Percentiles rank a stretch among this genome's conserved stretches.
phyloP scores from a whole-genome alignment of 495 filamentous ascomycete genomes.

The Penicillium roqueforti region DNA sequence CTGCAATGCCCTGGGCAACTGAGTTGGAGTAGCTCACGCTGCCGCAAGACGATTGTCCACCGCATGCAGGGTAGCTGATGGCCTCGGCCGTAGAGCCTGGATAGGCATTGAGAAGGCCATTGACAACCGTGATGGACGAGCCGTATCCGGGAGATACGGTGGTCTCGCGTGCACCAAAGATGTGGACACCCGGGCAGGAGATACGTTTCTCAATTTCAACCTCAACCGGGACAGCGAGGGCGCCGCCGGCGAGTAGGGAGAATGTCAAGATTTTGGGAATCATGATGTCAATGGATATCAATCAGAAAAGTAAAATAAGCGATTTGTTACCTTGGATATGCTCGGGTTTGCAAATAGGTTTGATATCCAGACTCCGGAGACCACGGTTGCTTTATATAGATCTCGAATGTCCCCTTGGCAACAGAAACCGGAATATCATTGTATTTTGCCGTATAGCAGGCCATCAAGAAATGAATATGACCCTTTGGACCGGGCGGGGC shows the following conservation, averaged over 20 bases:
- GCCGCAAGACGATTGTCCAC: conserved; percentile 48
- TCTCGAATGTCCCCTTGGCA: background rate
- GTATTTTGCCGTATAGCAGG: background rate
- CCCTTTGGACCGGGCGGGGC: conserved; percentile 2
- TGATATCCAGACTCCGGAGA: background rate
- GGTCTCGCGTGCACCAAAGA: conserved; percentile 64
- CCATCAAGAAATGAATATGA: background rate
- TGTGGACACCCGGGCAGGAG: conserved; percentile 50
- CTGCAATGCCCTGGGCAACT: conserved; percentile 46
- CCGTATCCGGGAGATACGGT: conserved; percentile 54
- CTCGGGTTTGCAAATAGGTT: background rate
- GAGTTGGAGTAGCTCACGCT: conserved; percentile 51
- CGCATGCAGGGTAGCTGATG: conserved; percentile 59
- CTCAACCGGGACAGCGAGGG: conserved; percentile 18
- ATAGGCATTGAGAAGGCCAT: conserved; percentile 45
- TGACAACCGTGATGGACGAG: conserved; percentile 46
- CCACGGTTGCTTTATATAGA: background rate
- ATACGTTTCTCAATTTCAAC: conserved; percentile 19
- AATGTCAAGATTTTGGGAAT: conserved; percentile 8
- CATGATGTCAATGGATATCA: conserved; percentile 3
- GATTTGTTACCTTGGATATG: background rate
- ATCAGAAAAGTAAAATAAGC: background rate
- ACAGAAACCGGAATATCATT: background rate
- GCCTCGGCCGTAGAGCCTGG: conserved; percentile 50
- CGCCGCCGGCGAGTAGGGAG: conserved; percentile 16